Percentiles rank a stretch among this genome's conserved stretches.
phyloP scores from a whole-genome alignment of 305 asterid species.

The Fraxinus paxiana region DNA sequence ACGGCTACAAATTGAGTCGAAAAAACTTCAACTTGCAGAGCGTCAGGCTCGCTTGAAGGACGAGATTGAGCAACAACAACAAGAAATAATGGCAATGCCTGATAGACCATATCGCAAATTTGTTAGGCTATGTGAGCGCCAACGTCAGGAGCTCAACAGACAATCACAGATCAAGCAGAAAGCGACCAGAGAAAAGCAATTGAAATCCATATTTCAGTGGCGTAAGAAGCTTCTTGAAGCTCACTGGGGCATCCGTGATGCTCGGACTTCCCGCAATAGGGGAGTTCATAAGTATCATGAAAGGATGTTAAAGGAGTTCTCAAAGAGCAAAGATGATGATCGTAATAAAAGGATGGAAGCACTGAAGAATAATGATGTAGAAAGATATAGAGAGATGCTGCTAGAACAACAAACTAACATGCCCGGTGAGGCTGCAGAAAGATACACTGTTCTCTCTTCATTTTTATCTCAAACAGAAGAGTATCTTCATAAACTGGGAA shows the following conservation, averaged over 20 bases:
- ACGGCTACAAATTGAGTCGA: slow-evolving; percentile 87
- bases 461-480: slow-evolving; percentile 93
- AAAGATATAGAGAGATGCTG: slow-evolving; percentile 95
- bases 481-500: slow-evolving; percentile 82
- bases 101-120: slow-evolving; percentile 94
- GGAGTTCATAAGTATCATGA: slow-evolving; percentile 99
- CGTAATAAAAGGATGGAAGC: slow-evolving; percentile 98
- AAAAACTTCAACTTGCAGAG: slow-evolving; percentile 87
- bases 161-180: slow-evolving; percentile 82
- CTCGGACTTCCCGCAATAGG: slow-evolving; percentile 91
- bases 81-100: slow-evolving; percentile 98
- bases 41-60: slow-evolving; percentile 83
- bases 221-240: slow-evolving; percentile 99
- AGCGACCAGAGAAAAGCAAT: slow-evolving; percentile 84
- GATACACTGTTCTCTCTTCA: slow-evolving; percentile 92
- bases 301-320: slow-evolving; percentile 91
- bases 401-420: slow-evolving; percentile 85
- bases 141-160: slow-evolving; percentile 88
- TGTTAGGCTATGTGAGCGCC: slow-evolving; percentile 92
- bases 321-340: slow-evolving; percentile 87
- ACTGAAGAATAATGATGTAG: slow-evolving; percentile 93
- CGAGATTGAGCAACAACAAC: slow-evolving; percentile 92
- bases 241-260: slow-evolving; percentile 98
- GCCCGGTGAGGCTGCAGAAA: slow-evolving; percentile 92
- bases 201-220: slow-evolving; percentile 92